Evolutionary conservation across 306 rosid genomes (phyloP), one percentile per base, ranked within the genome.

Genomic region (Cicer chorassanicum): DNA sequence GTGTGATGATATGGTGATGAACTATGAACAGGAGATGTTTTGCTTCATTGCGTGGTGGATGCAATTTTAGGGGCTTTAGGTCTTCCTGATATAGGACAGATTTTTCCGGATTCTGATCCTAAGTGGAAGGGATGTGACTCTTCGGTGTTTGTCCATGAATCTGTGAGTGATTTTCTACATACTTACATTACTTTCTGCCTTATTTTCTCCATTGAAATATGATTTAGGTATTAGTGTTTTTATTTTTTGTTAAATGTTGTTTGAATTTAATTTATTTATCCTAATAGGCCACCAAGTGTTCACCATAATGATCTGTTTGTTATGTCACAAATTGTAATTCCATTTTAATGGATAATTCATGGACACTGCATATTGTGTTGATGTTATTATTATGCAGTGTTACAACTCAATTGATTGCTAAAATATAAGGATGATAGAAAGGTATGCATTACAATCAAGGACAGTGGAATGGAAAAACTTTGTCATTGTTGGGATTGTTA

Each of bases 31-130:
- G 98, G 99, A 73, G 99, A 92, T 72, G 99, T 92, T 78, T 81
- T 95, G 81, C 96, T 95, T 75, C 99, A 95, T 73, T 95, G 98
- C 57, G 96, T 92, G 75, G 99, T 92, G 7, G 98, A 95, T 88
- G 97, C 93, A 5, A 95, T 95, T 78, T 76, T 90, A 82, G 97
- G 99, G 29, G 99, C 97, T 11, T 76, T 95, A 69, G 97, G 99
- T 61, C 96, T 95, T 76, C 99, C 97, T 69, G 98, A 92, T 81
- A 92, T 95, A 6, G 97, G 97, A 6, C 97, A 95, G 79, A 92
- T 90, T 65, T 95, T 92, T 60, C 98, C 98, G 11, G 91, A 90
- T 84, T 81, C 89, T 4, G 98, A 95, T 83, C 99, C 99, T 16
- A 89, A 92, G 72, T 92, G 99, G 98, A 89, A 91, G 81, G 98